Evolutionary conservation across 371 early-diverging fungal genomes (phyloP).

Genomic region (Chytridium lagenaria): DNA sequence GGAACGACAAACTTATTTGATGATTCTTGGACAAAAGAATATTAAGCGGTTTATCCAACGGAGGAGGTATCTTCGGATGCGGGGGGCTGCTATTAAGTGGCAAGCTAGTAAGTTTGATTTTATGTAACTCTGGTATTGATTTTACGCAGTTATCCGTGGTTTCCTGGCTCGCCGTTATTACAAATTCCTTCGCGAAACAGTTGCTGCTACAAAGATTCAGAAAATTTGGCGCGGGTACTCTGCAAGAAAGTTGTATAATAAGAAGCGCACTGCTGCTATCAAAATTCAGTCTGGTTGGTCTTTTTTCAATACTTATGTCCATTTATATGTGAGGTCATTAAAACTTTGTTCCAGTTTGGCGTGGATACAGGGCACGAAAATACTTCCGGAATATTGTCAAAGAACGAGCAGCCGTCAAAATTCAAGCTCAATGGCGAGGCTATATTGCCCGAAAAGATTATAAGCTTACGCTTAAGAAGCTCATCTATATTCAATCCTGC

Average conservation of each 20-base stretch:
- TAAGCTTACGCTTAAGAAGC: conserved; percentile 53
- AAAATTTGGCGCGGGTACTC: conserved; percentile 19
- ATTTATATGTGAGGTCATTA: too few relatives aligned
- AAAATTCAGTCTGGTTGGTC: conserved; percentile 45
- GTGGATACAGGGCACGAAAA: conserved; percentile 12
- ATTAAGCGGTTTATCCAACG: conserved; percentile 78
- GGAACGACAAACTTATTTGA: conserved; percentile 79
- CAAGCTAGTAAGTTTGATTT: conserved; percentile 29
- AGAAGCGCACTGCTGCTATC: conserved; percentile 28
- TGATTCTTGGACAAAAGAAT: conserved; percentile 89
- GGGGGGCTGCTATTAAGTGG: conserved; percentile 50
- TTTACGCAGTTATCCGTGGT: conserved; percentile 55
- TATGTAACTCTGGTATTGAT: not conserved
- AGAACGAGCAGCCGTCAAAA: conserved; percentile 71
- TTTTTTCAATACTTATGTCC: not conserved
- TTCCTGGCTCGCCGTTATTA: conserved; percentile 65
- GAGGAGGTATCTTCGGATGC: conserved; percentile 68
- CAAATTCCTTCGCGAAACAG: conserved; percentile 65
- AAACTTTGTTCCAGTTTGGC: conserved; percentile 11
- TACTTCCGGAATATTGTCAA: not conserved
- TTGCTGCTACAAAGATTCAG: conserved; percentile 82
- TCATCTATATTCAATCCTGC: conserved; percentile 80
- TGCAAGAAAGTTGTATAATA: not conserved
- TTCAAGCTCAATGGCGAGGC: conserved; percentile 60
- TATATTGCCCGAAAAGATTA: conserved; percentile 64